Conservation (phyloP, 768 basidiomycete genomes). For the Dendrothele bispora region DNA sequence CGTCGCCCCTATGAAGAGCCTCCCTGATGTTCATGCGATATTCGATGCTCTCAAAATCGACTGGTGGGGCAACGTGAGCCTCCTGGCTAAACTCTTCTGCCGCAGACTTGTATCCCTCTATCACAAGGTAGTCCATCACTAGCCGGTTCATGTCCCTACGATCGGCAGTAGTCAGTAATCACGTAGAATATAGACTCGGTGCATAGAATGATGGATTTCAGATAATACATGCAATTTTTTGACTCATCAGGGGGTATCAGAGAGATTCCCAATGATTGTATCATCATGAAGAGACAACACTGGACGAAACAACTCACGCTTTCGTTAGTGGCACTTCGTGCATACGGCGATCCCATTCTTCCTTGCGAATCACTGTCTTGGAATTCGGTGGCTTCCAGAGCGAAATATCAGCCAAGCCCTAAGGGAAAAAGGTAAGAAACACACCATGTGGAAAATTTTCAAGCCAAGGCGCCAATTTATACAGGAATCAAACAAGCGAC, state of each 20-base stretch:
- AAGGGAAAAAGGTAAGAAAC: background rate
- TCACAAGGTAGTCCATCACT: conserved; percentile 96
- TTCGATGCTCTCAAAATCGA: conserved; percentile 91
- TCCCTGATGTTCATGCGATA: conserved; percentile 93
- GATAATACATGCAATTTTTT: conserved; percentile 88
- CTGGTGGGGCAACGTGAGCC: conserved; percentile 70
- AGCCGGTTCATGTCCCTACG: conserved; percentile 95
- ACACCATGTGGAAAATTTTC: conserved; percentile 8
- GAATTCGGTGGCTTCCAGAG: conserved; percentile 33
- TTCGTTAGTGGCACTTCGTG: conserved; percentile 84
- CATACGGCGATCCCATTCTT: conserved; percentile 86
- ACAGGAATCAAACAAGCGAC: background rate
- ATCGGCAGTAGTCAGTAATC: conserved; percentile 18
- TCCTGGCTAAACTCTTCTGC: conserved; percentile 95
- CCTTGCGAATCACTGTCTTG: conserved; percentile 64
- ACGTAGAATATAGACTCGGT: conserved; percentile 8
- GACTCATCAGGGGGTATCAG: conserved; percentile 75
- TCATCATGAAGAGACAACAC: conserved; percentile 50
- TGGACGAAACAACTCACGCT: conserved; percentile 62
- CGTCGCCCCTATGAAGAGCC: conserved; percentile 90
- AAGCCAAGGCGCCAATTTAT: background rate
- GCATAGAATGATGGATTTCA: conserved; percentile 49
- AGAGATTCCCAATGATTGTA: conserved; percentile 97
- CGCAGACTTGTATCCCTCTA: conserved; percentile 95
- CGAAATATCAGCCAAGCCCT: no score